Base-by-base conservation (phyloP, 257 asterid genomes). In the Knoxia roxburghii region DNA sequence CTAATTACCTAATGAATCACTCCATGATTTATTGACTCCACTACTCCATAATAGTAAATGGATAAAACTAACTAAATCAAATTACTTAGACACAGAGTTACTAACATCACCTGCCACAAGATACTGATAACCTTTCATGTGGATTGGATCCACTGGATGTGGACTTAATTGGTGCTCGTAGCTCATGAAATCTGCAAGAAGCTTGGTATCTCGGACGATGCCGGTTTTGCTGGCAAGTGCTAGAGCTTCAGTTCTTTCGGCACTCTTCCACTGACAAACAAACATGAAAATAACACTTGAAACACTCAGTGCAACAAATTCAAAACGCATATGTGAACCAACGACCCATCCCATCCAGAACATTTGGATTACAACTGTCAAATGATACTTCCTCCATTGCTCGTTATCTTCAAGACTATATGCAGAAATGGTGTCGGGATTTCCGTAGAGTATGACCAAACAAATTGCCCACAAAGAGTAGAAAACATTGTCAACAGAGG, bases 331-430 rank as follows among this genome's bases (percentile, higher is more conserved):
- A 54, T 54, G 30, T 1, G 17, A 54, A 8, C 11, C 9, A 54
- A 54, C 15, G 10, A 43, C 49, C 49, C 27, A n/a, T 0, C n/a
- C 61, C 12, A 40, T 27, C 67, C 49, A 13, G 20, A 18, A 39
- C 43, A n/a, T 7, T 18, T 23, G 30, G 39, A 41, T 39, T 0
- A 46, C 32, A 32, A 11, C 8, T 6, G 43, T 37, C 43, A 35
- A 62, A 24, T 8, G 7, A 6, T 6, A 62, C 50, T 21, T 62
- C 67, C 52, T 62, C 67, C 67, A 23, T 4, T 62, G 67, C 26
- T 62, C 67, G 18, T 40, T 62, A 23, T 62, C 67, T 62, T 15
- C 67, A 21, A 13, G 67, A n/a, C 4, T 26, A 45, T 62, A 46
- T 12, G 67, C 67, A 21, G 52, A n/a, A 0, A 62, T 40, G 0